A percentile compares a stretch with the other conserved stretches of the same genome.
These are phyloP conservation scores for Samsoniella hepiali DNA, from an alignment of 2,329 filamentous ascomycete genomes.

Conservation along the genomic window DNA sequence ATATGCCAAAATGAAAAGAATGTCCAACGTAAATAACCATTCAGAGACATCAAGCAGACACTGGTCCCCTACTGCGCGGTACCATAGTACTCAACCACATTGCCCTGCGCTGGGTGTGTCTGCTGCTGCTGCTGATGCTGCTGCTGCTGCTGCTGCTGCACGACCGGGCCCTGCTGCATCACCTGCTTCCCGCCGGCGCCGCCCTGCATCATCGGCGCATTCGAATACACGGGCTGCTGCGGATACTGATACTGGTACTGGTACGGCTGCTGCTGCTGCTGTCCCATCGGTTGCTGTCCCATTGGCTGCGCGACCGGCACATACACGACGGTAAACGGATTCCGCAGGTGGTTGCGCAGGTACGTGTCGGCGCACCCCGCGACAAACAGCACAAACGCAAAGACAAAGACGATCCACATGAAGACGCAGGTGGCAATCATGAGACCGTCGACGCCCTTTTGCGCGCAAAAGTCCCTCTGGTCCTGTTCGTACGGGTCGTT, in stretches of 20 bases:
- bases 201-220: background rate
- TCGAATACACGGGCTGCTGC: background rate
- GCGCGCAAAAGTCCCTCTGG: background rate
- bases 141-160: background rate
- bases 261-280: background rate
- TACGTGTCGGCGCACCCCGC: slow-evolving; percentile 17
- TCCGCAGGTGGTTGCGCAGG: slow-evolving; percentile 18
- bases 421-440: slow-evolving; percentile 12
- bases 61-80: background rate
- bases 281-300: background rate
- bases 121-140: background rate
- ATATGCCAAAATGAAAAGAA: background rate
- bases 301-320: background rate
- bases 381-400: slow-evolving; percentile 11
- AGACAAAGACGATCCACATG: slow-evolving; percentile 11
- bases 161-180: background rate
- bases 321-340: slow-evolving; percentile 10
- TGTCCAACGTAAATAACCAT: background rate
- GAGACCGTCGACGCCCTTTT: background rate
- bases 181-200: background rate
- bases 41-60: background rate
- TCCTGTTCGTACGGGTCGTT: background rate
- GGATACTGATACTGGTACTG: background rate
- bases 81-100: slow-evolving; percentile 11
- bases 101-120: background rate